A percentile compares a stretch with the other conserved stretches of the same genome.
Evolutionary conservation across 495 filamentous ascomycete species (phyloP).

Genomic region (Usnea hakonensis): DNA sequence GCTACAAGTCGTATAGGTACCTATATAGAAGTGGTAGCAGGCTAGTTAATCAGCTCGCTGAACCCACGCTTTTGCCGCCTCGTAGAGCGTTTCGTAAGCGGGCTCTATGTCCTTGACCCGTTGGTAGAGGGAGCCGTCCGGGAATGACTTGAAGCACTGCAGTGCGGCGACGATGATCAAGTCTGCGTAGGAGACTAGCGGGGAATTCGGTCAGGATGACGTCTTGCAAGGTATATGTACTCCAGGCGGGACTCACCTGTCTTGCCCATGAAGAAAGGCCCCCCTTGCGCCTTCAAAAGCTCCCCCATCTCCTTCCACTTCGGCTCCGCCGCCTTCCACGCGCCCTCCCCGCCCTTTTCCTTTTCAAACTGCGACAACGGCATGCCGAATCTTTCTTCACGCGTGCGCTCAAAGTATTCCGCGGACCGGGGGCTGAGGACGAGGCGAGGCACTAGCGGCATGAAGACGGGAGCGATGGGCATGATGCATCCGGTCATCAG

Average conservation of each 20-base stretch:
- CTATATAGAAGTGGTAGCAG: too few relatives aligned
- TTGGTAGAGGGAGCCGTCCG: constrained; percentile 28
- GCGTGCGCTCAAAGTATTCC: constrained; percentile 41
- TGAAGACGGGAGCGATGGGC: constrained; percentile 20
- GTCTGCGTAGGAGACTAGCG: constrained; percentile 30
- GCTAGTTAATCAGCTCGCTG: constrained; percentile 7
- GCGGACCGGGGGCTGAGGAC: constrained; percentile 35
- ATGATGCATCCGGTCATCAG: constrained; percentile 8
- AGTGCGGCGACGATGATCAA: constrained; percentile 33
- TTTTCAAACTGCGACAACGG: constrained; percentile 35
- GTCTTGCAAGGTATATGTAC: not conserved
- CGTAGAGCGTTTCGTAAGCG: constrained; percentile 10
- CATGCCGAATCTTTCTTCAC: constrained; percentile 36
- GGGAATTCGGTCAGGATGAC: not conserved
- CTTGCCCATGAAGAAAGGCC: constrained; percentile 40
- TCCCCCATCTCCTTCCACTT: constrained; percentile 35
- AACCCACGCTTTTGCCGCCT: constrained; percentile 11
- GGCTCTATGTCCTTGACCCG: constrained; percentile 26
- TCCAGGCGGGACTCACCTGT: constrained; percentile 5
- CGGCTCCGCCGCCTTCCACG: constrained; percentile 33
- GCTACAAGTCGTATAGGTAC: too few relatives aligned
- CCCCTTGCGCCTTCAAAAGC: constrained; percentile 44
- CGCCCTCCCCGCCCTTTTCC: constrained; percentile 33
- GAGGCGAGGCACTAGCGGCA: constrained; percentile 30
- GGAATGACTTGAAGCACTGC: constrained; percentile 29